Percentiles rank a stretch among this genome's conserved stretches.
phyloP scores from a whole-genome alignment of 1,284 basidiomycete species.

The Cryptococcus sp. region DNA sequence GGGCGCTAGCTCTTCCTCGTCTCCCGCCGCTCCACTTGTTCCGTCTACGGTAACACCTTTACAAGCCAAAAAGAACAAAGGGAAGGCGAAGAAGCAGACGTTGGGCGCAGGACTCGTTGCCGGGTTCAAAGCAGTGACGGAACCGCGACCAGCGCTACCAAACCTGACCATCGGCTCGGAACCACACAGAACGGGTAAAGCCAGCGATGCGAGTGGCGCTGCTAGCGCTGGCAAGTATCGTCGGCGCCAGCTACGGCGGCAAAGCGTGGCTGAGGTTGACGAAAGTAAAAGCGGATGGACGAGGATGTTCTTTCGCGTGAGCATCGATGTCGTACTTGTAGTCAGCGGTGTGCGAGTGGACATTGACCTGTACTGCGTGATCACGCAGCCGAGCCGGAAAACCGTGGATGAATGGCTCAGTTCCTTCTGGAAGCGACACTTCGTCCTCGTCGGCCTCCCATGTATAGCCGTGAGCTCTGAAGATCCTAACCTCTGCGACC shows the following conservation, averaged over 20 bases:
- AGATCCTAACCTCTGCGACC: background rate
- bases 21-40: constrained; percentile 4
- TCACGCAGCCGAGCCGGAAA: constrained; percentile 50
- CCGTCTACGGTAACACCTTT: background rate
- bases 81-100: background rate
- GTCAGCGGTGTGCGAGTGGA: background rate
- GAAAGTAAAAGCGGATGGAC: constrained; percentile 28
- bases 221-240: constrained; percentile 10
- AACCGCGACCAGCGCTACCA: background rate
- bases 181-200: background rate
- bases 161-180: constrained; percentile 1
- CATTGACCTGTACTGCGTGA: background rate
- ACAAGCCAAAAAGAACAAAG: background rate
- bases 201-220: background rate
- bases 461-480: constrained; percentile 53
- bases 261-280: constrained; percentile 28
- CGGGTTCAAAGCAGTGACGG: constrained; percentile 7
- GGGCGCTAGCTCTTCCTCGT: background rate
- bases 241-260: constrained; percentile 23
- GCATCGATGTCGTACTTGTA: constrained; percentile 2
- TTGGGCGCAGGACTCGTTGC: background rate
- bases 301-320: constrained; percentile 40
- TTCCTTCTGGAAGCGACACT: constrained; percentile 58
- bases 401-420: constrained; percentile 56
- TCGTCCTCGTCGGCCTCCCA: constrained; percentile 56